Evolutionary conservation across 2,329 filamentous ascomycete genomes (phyloP).

Genomic region (Hypomyces perniciosus): DNA sequence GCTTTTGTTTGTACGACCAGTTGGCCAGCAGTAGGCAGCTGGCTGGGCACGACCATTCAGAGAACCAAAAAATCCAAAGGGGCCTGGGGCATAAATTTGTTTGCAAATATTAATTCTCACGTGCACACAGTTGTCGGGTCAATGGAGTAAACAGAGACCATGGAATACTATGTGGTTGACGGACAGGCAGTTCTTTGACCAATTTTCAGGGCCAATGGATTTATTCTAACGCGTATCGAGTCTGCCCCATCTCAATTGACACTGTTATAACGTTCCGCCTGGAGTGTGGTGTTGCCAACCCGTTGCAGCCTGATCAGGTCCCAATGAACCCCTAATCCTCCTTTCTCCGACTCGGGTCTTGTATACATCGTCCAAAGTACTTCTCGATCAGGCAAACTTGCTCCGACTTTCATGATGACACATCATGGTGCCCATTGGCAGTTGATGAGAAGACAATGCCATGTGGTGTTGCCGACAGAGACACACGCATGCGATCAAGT

Average conservation of each 20-base stretch:
- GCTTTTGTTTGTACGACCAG: conserved; percentile 1
- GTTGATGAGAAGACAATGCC: too few species aligned
- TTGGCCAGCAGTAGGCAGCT: background rate
- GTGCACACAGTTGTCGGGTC: too few species aligned
- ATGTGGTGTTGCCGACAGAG: too few species aligned
- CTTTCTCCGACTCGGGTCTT: background rate
- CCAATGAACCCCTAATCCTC: conserved; percentile 4
- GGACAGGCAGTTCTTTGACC: too few species aligned
- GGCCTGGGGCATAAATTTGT: background rate
- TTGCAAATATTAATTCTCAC: too few species aligned
- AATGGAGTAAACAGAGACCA: too few species aligned
- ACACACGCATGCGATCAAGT: too few species aligned
- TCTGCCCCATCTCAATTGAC: background rate
- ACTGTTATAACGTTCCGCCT: background rate
- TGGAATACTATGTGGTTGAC: too few species aligned
- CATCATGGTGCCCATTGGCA: too few species aligned
- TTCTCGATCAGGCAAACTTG: background rate
- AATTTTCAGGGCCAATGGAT: too few species aligned
- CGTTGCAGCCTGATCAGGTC: background rate
- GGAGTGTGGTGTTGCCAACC: background rate
- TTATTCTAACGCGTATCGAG: too few species aligned
- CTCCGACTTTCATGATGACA: background rate
- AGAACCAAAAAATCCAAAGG: background rate
- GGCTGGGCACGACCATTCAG: background rate
- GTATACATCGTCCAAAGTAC: background rate